These are phyloP conservation scores for Mycena citricolor DNA, from an alignment of 1,284 basidiomycete genomes.

Conservation along the genomic window DNA sequence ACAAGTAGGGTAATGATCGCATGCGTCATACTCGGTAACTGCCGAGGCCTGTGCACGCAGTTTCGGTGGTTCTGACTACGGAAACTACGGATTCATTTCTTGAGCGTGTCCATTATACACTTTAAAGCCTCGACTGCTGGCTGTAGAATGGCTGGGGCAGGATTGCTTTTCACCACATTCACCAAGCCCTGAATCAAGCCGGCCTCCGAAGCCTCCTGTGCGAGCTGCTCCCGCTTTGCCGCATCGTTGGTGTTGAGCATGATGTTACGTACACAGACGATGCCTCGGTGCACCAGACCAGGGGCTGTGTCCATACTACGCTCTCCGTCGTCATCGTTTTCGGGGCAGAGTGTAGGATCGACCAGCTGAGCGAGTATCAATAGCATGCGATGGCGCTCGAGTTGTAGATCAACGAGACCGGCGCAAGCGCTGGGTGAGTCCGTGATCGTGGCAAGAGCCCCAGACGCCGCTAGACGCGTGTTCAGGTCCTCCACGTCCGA, in stretches of 20 bases:
- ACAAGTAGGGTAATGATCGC: conserved; percentile 8
- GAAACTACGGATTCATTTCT: conserved; percentile 8
- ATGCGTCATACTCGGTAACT: conserved; percentile 3
- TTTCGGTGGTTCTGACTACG: conserved; percentile 7
- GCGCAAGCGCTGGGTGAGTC: conserved; percentile 60
- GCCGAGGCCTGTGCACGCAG: conserved; percentile 2
- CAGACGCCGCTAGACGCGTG: conserved; percentile 83
- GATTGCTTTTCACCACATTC: conserved; percentile 43
- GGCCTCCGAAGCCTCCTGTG: conserved; percentile 47
- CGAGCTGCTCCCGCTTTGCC: conserved; percentile 39
- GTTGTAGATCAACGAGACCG: conserved; percentile 61
- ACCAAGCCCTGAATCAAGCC: conserved; percentile 51
- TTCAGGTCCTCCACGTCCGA: conserved; percentile 81
- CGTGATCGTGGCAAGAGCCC: conserved; percentile 80
- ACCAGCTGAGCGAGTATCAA: conserved; percentile 64
- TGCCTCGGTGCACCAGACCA: conserved; percentile 74
- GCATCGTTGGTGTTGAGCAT: conserved; percentile 46
- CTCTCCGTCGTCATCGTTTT: conserved; percentile 35
- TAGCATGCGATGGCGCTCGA: conserved; percentile 58
- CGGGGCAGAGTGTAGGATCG: conserved; percentile 46
- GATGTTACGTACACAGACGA: conserved; percentile 69
- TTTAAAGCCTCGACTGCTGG: conserved; percentile 49
- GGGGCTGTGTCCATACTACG: conserved; percentile 40
- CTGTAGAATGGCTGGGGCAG: conserved; percentile 36
- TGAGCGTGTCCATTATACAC: conserved; percentile 32